Evolutionary conservation across 179 eudicot species (phyloP).

Genomic region (Beta corolliflora): DNA sequence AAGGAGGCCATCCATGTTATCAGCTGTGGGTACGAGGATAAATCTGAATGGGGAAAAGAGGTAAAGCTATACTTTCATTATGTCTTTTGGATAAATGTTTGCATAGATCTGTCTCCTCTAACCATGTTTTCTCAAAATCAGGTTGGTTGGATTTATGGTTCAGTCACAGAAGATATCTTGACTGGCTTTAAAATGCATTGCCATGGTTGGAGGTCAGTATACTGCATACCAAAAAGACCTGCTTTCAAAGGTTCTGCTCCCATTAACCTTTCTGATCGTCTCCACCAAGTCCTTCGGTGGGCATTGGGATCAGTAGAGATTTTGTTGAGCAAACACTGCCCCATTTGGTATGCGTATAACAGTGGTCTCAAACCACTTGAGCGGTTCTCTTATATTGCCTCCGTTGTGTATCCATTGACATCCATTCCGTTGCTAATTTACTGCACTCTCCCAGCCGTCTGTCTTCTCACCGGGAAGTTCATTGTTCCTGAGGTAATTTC

Average conservation of each 20-base stretch:
- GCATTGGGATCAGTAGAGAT: slow-evolving; percentile 98
- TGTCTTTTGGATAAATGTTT: background rate
- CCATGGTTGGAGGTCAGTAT: slow-evolving; percentile 95
- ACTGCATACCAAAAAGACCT: slow-evolving; percentile 88
- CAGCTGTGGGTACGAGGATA: slow-evolving; percentile 80
- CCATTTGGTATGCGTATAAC: slow-evolving; percentile 87
- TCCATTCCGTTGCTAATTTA: slow-evolving; percentile 85
- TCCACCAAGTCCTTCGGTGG: slow-evolving; percentile 97
- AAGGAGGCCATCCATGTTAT: slow-evolving; percentile 80
- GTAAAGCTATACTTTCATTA: slow-evolving; percentile 27
- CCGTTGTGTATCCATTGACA: slow-evolving; percentile 89
- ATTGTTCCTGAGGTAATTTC: slow-evolving; percentile 89
- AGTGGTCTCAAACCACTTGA: slow-evolving; percentile 87
- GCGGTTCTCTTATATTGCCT: slow-evolving; percentile 84
- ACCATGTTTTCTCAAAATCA: slow-evolving; percentile 24
- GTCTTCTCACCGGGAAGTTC: slow-evolving; percentile 86
- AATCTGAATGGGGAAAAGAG: slow-evolving; percentile 89
- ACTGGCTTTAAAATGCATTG: slow-evolving; percentile 99
- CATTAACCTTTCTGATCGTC: slow-evolving; percentile 91
- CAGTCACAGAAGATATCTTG: slow-evolving; percentile 93
- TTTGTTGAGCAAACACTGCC: slow-evolving; percentile 88
- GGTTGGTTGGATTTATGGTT: slow-evolving; percentile 96
- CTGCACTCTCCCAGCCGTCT: slow-evolving; percentile 79
- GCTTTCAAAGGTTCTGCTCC: slow-evolving; percentile 98
- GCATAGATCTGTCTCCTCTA: background rate